These are phyloP conservation scores for Dioscorea zingiberensis DNA, from an alignment of 106 monocot genomes.

Conservation along the genomic window DNA sequence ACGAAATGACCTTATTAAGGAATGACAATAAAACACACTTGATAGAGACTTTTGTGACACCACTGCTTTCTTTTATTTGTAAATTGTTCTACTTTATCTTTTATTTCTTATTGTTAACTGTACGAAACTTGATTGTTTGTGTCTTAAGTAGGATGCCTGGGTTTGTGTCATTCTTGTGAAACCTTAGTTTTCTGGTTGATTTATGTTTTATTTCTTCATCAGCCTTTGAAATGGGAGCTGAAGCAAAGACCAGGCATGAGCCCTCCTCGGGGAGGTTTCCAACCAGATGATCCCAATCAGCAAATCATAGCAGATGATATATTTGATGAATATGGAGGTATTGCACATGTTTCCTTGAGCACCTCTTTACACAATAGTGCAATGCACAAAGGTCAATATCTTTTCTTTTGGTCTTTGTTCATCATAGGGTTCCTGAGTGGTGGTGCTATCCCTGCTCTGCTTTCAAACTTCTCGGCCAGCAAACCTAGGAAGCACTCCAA, in stretches of 20 bases:
- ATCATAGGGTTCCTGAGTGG: slow-evolving; percentile 72
- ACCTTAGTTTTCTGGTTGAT: no score
- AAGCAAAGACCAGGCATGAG: slow-evolving; percentile 93
- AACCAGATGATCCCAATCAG: slow-evolving; percentile 93
- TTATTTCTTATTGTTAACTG: no score
- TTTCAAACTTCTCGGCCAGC: slow-evolving; percentile 41
- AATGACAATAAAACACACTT: no score
- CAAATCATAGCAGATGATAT: slow-evolving; percentile 96
- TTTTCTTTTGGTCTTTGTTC: neutral
- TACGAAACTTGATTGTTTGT: no score
- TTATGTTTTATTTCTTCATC: neutral
- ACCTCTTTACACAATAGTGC: neutral
- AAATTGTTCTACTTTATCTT: no score
- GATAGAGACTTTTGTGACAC: no score
- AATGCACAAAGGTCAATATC: neutral
- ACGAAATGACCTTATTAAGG: no score
- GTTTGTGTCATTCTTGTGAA: no score
- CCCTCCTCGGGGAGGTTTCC: slow-evolving; percentile 88
- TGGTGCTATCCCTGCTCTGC: slow-evolving; percentile 64
- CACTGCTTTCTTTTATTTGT: no score
- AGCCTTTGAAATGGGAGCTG: slow-evolving; percentile 93
- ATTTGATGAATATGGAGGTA: slow-evolving; percentile 99
- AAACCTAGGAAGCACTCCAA: slow-evolving; percentile 53
- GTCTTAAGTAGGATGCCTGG: no score
- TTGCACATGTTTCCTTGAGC: neutral